A percentile compares a stretch with the other conserved stretches of the same genome.
phyloP scores from a whole-genome alignment of 176 grass and related monocot species.

The Canna indica region DNA sequence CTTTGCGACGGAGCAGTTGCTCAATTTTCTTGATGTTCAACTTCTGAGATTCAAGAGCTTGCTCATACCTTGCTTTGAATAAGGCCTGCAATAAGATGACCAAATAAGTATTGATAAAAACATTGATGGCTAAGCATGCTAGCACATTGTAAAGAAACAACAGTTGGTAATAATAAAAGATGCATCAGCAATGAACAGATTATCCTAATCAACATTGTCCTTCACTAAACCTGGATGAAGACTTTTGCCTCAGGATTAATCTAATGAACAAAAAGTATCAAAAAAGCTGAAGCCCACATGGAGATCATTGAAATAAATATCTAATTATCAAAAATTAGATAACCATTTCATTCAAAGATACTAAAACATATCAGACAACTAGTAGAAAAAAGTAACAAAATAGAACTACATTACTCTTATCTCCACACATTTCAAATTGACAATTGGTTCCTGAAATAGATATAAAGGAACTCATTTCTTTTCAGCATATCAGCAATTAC shows the following conservation, averaged over 20 bases:
- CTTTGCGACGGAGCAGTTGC: slow-evolving; percentile 74
- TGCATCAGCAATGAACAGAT: not conserved
- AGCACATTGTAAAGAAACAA: slow-evolving; percentile 18
- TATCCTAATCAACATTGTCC: not conserved
- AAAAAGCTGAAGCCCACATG: not conserved
- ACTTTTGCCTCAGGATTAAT: not conserved
- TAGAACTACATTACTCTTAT: too few species aligned
- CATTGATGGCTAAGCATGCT: not conserved
- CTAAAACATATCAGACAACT: too few species aligned
- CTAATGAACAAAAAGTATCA: not conserved
- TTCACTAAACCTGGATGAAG: not conserved
- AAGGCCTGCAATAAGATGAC: slow-evolving; percentile 48
- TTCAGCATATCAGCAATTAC: not conserved
- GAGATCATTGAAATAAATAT: too few species aligned
- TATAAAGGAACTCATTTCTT: not conserved
- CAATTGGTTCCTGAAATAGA: not conserved
- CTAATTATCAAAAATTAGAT: not conserved
- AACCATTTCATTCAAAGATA: not conserved
- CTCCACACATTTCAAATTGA: too few species aligned
- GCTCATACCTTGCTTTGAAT: slow-evolving; percentile 97
- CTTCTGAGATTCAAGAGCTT: slow-evolving; percentile 93
- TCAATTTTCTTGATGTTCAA: slow-evolving; percentile 98
- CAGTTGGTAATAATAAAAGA: not conserved
- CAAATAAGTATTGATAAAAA: not conserved
- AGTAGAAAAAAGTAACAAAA: too few species aligned